Evolutionary conservation across 495 filamentous ascomycete genomes (phyloP).

Genomic region (Sordaria brevicollis): DNA sequence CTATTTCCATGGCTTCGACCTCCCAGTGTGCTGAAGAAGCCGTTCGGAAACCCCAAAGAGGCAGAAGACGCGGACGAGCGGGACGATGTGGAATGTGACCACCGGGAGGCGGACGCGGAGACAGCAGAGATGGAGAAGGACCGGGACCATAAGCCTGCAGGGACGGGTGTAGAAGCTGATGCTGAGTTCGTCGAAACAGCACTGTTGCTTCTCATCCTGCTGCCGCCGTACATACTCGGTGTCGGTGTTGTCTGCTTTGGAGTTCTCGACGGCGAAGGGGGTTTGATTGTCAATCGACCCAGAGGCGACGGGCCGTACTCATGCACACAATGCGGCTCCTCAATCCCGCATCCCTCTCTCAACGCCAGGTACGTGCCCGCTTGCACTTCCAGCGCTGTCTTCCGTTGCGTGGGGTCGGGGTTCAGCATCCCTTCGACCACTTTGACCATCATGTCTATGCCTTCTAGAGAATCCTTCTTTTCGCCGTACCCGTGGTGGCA

Average conservation of each 20-base stretch:
- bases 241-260: neutral
- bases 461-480: conserved; percentile 36
- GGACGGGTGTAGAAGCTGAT: neutral
- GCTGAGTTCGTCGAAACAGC: neutral
- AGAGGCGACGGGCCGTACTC: conserved; percentile 27
- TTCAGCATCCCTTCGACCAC: conserved; percentile 37
- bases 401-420: conserved; percentile 33
- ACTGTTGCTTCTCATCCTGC: conserved; percentile 8
- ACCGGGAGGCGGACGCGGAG: neutral
- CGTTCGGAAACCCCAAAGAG: neutral
- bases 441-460: conserved; percentile 35
- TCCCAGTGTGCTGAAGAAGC: neutral
- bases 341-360: conserved; percentile 30
- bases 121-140: neutral
- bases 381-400: conserved; percentile 34
- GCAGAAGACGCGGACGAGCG: neutral
- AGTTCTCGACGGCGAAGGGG: neutral
- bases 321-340: conserved; percentile 36
- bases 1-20: neutral
- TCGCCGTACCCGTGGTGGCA: conserved; percentile 7
- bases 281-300: conserved; percentile 13
- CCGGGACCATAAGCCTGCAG: neutral
- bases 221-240: conserved; percentile 11
- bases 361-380: conserved; percentile 34
- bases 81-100: neutral